Evolutionary conservation across 2,329 filamentous ascomycete genomes (phyloP).

Genomic region (Coniella lustricola): DNA sequence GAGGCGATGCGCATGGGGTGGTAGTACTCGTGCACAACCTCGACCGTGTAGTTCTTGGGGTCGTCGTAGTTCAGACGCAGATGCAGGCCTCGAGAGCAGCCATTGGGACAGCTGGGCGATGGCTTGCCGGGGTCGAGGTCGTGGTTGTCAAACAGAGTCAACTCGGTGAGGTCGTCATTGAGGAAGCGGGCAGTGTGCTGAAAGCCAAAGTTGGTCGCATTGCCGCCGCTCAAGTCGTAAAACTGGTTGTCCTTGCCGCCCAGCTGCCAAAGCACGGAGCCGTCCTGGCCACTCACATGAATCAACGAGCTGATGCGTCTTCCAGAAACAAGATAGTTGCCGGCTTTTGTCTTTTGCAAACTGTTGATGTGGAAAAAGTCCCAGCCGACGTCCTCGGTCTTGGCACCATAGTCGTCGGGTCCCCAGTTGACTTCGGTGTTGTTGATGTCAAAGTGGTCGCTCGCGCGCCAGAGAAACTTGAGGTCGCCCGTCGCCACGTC

Average conservation of each 20-base stretch:
- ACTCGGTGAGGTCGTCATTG: slow-evolving; percentile 26
- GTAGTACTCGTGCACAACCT: slow-evolving; percentile 30
- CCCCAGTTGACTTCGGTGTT: slow-evolving; percentile 16
- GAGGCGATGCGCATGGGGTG: slow-evolving; percentile 21
- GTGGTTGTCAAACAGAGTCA: slow-evolving; percentile 44
- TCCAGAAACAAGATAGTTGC: slow-evolving; percentile 49
- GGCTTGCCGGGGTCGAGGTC: slow-evolving; percentile 21
- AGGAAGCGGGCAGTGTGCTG: slow-evolving; percentile 40
- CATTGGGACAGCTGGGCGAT: slow-evolving; percentile 9
- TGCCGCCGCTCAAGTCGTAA: slow-evolving; percentile 24
- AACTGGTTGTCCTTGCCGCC: slow-evolving; percentile 43
- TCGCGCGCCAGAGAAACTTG: slow-evolving; percentile 41
- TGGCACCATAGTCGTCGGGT: slow-evolving; percentile 10
- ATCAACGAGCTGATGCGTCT: slow-evolving; percentile 29
- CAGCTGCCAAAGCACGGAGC: slow-evolving; percentile 44
- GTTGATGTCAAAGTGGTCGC: slow-evolving; percentile 24
- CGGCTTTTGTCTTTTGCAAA: slow-evolving; percentile 41
- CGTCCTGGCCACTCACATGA: slow-evolving; percentile 38
- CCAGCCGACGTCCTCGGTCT: slow-evolving; percentile 29
- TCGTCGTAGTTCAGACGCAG: slow-evolving; percentile 26
- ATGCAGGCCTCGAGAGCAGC: slow-evolving; percentile 21
- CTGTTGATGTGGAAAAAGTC: slow-evolving; percentile 54
- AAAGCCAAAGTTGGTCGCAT: slow-evolving; percentile 36
- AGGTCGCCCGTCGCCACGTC: slow-evolving; percentile 42
- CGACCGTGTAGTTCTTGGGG: slow-evolving; percentile 33